Evolutionary conservation across 306 rosid species (phyloP), one percentile per base, ranked within the genome.

Genomic region (Alnus rubra): DNA sequence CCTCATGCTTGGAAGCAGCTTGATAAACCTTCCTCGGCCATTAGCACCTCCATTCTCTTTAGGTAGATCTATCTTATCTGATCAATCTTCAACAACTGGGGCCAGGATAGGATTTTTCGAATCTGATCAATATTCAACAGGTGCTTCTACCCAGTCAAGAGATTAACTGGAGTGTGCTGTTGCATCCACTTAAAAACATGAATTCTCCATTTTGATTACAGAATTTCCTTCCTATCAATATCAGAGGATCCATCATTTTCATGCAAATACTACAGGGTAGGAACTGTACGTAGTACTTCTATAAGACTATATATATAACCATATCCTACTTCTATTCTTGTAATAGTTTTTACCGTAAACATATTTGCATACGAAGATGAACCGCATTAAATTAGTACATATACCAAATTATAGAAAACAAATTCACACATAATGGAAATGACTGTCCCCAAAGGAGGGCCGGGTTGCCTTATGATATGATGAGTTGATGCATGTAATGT

Each of bases 1-100:
- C 55, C 53, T 63, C 4, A 67, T 80, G 84, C 79, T 80, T 28
- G 71, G 70, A 54, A 69, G 84, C 50, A 9, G 18, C 12, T 78
- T 62, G 19, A 62, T 68, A 18, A 67, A 71, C 49, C 79, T 80
- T 8, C 76, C 79, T 11, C 2, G 23, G 15, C 80, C 84, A 9
- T 31, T 13, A n/a, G 30, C 48, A 48, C 75, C 84, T 31, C 70
- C 76, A 11, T 75, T 80, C 52, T 81, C 73, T 42, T 48, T 11
- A 14, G 14, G 47, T 28, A 81, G 72, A 35, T 55, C 18, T 18
- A 16, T 42, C 16, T 5, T 3, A 10, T 37, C 37, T 39, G 53
- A 55, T 35, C 67, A 6, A 11, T 55, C 77, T n/a, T 16, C 53
- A 1, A 37, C 35, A 9, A 37, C 52, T 18, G 65, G 6, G 23